phyloP scores from a whole-genome alignment of 2,329 filamentous ascomycete genomes.

The Arachnopeziza araneosa region DNA sequence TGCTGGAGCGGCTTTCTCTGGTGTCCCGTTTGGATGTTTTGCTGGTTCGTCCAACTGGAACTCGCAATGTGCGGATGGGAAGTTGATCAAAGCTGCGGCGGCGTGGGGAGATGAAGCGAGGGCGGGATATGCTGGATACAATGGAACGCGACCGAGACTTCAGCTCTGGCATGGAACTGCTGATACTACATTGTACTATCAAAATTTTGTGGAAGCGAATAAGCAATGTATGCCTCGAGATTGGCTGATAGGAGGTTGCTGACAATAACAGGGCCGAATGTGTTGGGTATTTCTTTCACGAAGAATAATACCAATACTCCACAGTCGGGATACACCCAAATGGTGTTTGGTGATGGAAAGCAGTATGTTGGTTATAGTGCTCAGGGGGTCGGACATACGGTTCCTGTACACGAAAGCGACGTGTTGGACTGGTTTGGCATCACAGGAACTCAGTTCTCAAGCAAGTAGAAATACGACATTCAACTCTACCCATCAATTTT shows the following conservation, averaged over 20 bases:
- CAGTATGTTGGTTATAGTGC: slow-evolving; percentile 29
- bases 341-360: slow-evolving; percentile 31
- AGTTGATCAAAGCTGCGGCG: slow-evolving; percentile 31
- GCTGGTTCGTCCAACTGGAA: slow-evolving; percentile 42
- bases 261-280: slow-evolving; percentile 33
- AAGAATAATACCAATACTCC: slow-evolving; percentile 28
- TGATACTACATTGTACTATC: slow-evolving; percentile 35
- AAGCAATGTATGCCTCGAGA: slow-evolving; percentile 32
- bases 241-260: no score
- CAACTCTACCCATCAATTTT: no score
- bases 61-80: slow-evolving; percentile 39
- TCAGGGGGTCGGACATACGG: slow-evolving; percentile 29
- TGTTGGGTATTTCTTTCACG: slow-evolving; percentile 31
- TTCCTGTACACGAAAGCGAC: slow-evolving; percentile 27
- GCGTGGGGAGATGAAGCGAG: slow-evolving; percentile 45
- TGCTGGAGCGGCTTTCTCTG: slow-evolving; percentile 39
- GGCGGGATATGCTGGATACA: slow-evolving; percentile 34
- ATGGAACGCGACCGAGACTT: slow-evolving; percentile 37
- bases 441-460: background rate
- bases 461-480: no score
- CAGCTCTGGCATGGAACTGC: slow-evolving; percentile 33
- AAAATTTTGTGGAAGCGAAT: slow-evolving; percentile 37
- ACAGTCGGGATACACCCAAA: slow-evolving; percentile 28
- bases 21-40: slow-evolving; percentile 41
- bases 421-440: slow-evolving; percentile 22